Conservation (phyloP, 306 rosid genomes). For the Crataegus laevigata region DNA sequence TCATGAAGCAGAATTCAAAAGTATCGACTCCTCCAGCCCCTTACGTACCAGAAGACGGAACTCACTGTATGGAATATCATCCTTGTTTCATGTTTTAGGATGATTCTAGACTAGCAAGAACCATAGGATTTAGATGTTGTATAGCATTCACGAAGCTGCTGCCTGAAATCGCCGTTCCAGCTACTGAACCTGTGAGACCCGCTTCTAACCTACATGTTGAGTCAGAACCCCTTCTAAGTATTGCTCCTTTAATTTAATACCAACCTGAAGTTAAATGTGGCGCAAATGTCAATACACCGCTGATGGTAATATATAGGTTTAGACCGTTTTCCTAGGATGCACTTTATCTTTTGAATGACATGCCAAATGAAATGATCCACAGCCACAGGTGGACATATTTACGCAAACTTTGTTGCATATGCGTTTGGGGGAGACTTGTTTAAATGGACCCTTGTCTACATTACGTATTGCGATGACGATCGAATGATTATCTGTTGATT, state of each 20-base stretch:
- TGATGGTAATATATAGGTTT: background rate
- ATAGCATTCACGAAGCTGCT: constrained; percentile 2
- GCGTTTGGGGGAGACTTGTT: too few relatives aligned
- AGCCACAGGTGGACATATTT: background rate
- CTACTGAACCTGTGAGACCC: background rate
- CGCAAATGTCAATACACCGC: background rate
- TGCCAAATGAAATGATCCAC: background rate
- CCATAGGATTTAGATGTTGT: constrained; percentile 2
- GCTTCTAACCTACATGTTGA: background rate
- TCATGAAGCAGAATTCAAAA: constrained; percentile 38
- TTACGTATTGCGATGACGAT: too few relatives aligned
- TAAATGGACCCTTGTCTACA: too few relatives aligned
- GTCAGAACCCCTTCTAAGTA: background rate
- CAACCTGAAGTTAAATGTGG: background rate
- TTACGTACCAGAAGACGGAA: constrained; percentile 10
- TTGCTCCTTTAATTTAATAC: background rate
- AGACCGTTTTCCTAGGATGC: background rate
- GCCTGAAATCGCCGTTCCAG: background rate
- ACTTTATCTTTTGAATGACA: background rate
- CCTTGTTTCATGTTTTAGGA: constrained; percentile 4
- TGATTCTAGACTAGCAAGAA: background rate
- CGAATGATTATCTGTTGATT: too few relatives aligned
- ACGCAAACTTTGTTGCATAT: too few relatives aligned
- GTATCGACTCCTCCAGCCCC: constrained; percentile 18
- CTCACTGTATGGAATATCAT: background rate